A percentile compares a stretch with the other conserved stretches of the same genome.
phyloP scores from a whole-genome alignment of 805 yeast species.

The Brettanomyces anomalus region DNA sequence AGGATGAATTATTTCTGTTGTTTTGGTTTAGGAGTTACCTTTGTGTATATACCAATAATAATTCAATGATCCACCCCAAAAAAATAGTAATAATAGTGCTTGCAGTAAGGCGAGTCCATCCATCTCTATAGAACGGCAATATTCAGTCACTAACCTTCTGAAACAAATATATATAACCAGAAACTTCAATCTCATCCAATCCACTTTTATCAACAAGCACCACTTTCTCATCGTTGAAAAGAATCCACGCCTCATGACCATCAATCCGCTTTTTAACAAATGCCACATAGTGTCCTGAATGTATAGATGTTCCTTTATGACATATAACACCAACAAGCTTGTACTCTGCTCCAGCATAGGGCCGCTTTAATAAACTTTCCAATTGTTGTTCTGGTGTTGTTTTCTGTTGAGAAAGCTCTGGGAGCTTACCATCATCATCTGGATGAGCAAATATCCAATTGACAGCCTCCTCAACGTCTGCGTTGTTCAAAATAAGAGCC shows the following conservation, averaged over 20 bases:
- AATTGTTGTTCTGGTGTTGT: constrained; percentile 7
- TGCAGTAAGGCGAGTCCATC: too few relatives aligned
- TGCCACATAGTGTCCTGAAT: constrained; percentile 88
- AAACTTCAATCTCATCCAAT: constrained; percentile 34
- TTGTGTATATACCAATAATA: not conserved
- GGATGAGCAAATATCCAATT: constrained; percentile 88
- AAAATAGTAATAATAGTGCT: too few relatives aligned
- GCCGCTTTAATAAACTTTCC: constrained; percentile 5
- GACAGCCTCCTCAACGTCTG: constrained; percentile 66
- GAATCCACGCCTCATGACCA: constrained; percentile 49
- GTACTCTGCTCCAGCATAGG: constrained; percentile 24
- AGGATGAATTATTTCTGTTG: not conserved
- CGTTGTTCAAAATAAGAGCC: constrained; percentile 52
- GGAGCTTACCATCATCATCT: constrained; percentile 60
- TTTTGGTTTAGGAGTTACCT: not conserved
- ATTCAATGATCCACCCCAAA: too few relatives aligned
- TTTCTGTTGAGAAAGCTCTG: constrained; percentile 12
- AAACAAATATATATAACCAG: constrained; percentile 42
- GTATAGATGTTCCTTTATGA: constrained; percentile 84
- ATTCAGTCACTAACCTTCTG: constrained; percentile 1
- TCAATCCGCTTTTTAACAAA: constrained; percentile 44
- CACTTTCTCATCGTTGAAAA: constrained; percentile 87
- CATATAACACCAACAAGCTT: constrained; percentile 59
- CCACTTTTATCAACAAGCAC: constrained; percentile 41
- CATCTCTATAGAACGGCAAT: too few relatives aligned